Evolutionary conservation across 2,329 filamentous ascomycete genomes (phyloP).

Genomic region (Sarocladiaceae sp.): DNA sequence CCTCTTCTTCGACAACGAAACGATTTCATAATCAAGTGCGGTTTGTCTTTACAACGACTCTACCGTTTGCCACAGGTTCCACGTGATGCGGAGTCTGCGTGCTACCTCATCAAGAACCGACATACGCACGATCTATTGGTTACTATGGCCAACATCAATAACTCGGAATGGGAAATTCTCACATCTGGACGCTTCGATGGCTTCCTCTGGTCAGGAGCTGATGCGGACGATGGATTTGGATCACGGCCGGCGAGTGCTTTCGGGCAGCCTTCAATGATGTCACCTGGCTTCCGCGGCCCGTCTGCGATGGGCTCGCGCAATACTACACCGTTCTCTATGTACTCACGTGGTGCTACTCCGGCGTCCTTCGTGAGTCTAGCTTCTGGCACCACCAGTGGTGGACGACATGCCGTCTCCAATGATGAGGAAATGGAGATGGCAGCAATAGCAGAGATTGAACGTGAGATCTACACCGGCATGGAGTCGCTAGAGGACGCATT

Average conservation of each 20-base stretch:
- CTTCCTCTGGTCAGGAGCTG: slow-evolving; percentile 90
- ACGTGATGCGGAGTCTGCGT: slow-evolving; percentile 78
- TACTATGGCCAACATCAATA: slow-evolving; percentile 81
- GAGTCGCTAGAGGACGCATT: slow-evolving; percentile 92
- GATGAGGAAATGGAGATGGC: slow-evolving; percentile 94
- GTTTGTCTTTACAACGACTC: slow-evolving; percentile 75
- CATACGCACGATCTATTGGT: slow-evolving; percentile 80
- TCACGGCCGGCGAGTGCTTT: slow-evolving; percentile 4
- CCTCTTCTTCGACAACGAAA: slow-evolving; percentile 62
- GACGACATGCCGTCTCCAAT: slow-evolving; percentile 66
- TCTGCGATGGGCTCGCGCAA: slow-evolving; percentile 40
- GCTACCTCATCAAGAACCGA: slow-evolving; percentile 81
- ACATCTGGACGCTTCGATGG: slow-evolving; percentile 92
- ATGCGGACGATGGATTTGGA: slow-evolving; percentile 41
- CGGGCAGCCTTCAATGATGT: neutral
- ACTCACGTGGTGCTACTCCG: slow-evolving; percentile 53
- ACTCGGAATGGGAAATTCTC: slow-evolving; percentile 94
- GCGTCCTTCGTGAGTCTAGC: slow-evolving; percentile 56
- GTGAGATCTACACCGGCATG: slow-evolving; percentile 92
- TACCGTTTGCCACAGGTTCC: slow-evolving; percentile 72
- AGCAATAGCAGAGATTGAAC: slow-evolving; percentile 83
- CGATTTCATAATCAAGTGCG: slow-evolving; percentile 70
- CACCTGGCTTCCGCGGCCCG: slow-evolving; percentile 27
- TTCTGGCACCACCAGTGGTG: slow-evolving; percentile 37
- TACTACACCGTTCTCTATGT: slow-evolving; percentile 44